phyloP scores from a whole-genome alignment of 331 rosid species.

The Saraca asoca region DNA sequence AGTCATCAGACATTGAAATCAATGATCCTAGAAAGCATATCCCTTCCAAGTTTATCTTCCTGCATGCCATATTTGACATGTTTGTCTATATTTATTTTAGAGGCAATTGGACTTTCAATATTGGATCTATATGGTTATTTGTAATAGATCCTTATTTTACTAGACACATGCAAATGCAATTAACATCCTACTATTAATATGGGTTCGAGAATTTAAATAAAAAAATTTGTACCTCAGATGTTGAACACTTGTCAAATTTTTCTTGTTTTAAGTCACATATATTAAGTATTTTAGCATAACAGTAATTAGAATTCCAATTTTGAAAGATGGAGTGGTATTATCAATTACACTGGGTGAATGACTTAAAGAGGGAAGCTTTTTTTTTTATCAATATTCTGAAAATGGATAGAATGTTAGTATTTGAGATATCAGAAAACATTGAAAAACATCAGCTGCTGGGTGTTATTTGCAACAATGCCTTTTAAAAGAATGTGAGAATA shows the following conservation, averaged over 20 bases:
- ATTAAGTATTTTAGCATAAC: neutral
- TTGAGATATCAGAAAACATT: neutral
- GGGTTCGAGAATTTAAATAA: neutral
- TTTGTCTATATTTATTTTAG: slow-evolving; percentile 12
- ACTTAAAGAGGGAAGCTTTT: slow-evolving; percentile 4
- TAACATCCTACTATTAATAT: neutral
- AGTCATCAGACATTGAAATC: slow-evolving; percentile 1
- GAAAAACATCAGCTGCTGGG: slow-evolving; percentile 10
- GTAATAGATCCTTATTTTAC: neutral
- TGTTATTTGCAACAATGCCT: neutral
- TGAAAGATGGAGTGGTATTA: slow-evolving; percentile 12
- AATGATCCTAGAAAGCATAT: neutral
- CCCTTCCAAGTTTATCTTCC: slow-evolving; percentile 6
- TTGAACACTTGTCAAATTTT: neutral
- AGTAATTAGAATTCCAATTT: slow-evolving; percentile 32
- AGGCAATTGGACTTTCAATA: neutral
- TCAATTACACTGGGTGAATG: neutral
- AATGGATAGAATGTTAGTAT: slow-evolving; percentile 6
- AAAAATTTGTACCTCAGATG: no score
- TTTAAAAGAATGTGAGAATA: slow-evolving; percentile 3
- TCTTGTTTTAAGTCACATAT: slow-evolving; percentile 1
- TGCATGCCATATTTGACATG: slow-evolving; percentile 6
- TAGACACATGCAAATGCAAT: no score
- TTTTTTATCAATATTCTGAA: neutral
- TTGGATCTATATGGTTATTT: neutral